These are phyloP conservation scores for Fusarium buxicola DNA, from an alignment of 2,329 filamentous ascomycete species.

Conservation along the genomic window DNA sequence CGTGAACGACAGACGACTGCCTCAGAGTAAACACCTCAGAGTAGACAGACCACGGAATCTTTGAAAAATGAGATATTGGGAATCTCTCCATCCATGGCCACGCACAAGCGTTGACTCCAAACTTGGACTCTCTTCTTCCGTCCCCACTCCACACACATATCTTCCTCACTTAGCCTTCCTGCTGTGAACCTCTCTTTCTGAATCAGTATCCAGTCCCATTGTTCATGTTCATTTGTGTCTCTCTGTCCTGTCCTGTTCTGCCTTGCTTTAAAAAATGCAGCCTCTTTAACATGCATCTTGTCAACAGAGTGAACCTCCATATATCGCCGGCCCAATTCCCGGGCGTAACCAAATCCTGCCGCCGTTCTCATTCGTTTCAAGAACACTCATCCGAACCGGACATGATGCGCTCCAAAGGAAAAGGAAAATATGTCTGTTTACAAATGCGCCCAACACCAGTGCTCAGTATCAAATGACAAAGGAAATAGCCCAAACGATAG, in stretches of 20 bases:
- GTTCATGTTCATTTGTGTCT: conserved; percentile 28
- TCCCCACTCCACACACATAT: neutral
- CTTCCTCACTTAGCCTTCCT: neutral
- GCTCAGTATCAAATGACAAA: conserved; percentile 48
- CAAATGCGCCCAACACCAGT: conserved; percentile 50
- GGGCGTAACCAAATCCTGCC: conserved; percentile 23
- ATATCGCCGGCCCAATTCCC: conserved; percentile 20
- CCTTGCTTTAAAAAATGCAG: conserved; percentile 34
- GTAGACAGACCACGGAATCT: neutral
- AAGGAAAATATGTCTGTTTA: conserved; percentile 38
- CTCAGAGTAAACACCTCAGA: neutral
- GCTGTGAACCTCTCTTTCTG: neutral
- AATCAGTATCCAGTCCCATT: conserved; percentile 30
- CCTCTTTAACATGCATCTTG: conserved; percentile 17
- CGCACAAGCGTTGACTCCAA: neutral
- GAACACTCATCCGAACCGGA: conserved; percentile 16
- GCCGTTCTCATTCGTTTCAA: conserved; percentile 19
- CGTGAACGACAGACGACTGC: conserved; percentile 16
- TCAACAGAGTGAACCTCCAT: conserved; percentile 28
- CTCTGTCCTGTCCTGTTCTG: conserved; percentile 29
- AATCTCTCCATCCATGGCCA: neutral
- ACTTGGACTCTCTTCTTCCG: neutral
- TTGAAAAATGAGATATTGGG: neutral
- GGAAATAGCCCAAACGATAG: conserved; percentile 39
- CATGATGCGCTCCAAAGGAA: conserved; percentile 31